Evolutionary conservation across 441 rosid species (phyloP).

Genomic region (Pelargonium myrrhifolium): DNA sequence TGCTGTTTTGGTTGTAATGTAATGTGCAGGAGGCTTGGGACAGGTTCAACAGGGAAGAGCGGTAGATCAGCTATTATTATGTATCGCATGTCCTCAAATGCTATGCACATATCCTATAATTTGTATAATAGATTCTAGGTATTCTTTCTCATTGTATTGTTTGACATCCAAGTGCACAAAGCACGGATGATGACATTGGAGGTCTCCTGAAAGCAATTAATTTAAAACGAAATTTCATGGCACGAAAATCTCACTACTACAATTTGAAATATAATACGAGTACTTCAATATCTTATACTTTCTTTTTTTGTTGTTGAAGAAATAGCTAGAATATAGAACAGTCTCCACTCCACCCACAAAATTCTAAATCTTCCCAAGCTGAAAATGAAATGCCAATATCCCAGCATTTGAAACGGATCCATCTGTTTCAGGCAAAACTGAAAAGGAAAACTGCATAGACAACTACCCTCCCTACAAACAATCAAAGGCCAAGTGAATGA

Average conservation of each 20-base stretch:
- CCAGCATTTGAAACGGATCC: neutral
- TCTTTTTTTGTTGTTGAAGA: no score
- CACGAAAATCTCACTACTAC: no score
- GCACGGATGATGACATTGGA: neutral
- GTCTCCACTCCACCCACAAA: neutral
- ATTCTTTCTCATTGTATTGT: neutral
- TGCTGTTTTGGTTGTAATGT: no score
- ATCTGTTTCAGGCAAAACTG: conserved; percentile 11
- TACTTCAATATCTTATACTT: no score
- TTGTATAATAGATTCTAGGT: neutral
- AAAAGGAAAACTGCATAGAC: neutral
- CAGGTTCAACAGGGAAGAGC: conserved; percentile 68
- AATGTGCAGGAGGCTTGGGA: conserved; percentile 97
- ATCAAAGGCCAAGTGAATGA: conserved; percentile 61
- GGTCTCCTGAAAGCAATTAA: no score
- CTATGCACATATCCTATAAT: neutral
- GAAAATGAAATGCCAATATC: neutral
- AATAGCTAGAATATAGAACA: no score
- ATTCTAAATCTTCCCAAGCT: neutral
- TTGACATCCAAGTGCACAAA: neutral
- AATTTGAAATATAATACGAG: no score
- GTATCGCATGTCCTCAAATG: neutral
- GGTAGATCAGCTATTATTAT: conserved; percentile 23
- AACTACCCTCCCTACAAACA: neutral
- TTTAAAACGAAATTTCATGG: no score